These are phyloP conservation scores for Calonectria naviculata DNA, from an alignment of 2,329 filamentous ascomycete species.

Conservation along the genomic window DNA sequence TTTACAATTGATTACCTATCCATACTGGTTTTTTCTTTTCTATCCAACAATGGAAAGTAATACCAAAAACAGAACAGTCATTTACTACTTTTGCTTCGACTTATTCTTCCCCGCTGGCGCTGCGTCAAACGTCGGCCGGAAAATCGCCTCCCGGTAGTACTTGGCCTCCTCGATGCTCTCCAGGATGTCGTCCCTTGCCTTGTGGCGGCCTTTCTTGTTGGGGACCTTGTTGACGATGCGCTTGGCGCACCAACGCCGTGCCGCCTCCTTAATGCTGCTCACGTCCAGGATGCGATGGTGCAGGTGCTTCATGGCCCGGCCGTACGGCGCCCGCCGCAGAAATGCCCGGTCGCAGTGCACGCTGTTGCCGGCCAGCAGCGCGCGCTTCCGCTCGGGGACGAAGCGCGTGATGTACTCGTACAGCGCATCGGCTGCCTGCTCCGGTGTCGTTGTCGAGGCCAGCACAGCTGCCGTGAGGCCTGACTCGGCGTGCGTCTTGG, in stretches of 20 bases:
- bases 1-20: neutral
- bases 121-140: constrained; percentile 53
- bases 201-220: constrained; percentile 79
- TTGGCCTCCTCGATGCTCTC: constrained; percentile 94
- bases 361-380: constrained; percentile 89
- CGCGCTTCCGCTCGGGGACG: constrained; percentile 74
- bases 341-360: constrained; percentile 93
- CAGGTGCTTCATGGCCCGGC: constrained; percentile 77
- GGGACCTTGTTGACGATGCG: constrained; percentile 68
- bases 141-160: constrained; percentile 82
- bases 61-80: neutral
- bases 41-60: neutral
- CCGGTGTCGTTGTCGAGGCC: constrained; percentile 76
- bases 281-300: constrained; percentile 95
- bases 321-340: constrained; percentile 79
- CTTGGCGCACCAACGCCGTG: constrained; percentile 76
- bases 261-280: constrained; percentile 91
- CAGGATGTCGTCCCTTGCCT: constrained; percentile 89
- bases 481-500: constrained; percentile 79
- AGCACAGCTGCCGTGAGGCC: constrained; percentile 84
- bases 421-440: constrained; percentile 77
- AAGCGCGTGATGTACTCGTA: constrained; percentile 81
- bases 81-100: constrained; percentile 14
- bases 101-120: constrained; percentile 36
- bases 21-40: neutral